Evolutionary conservation across 1,284 basidiomycete genomes (phyloP).

Genomic region (Rhodotorula sp.): DNA sequence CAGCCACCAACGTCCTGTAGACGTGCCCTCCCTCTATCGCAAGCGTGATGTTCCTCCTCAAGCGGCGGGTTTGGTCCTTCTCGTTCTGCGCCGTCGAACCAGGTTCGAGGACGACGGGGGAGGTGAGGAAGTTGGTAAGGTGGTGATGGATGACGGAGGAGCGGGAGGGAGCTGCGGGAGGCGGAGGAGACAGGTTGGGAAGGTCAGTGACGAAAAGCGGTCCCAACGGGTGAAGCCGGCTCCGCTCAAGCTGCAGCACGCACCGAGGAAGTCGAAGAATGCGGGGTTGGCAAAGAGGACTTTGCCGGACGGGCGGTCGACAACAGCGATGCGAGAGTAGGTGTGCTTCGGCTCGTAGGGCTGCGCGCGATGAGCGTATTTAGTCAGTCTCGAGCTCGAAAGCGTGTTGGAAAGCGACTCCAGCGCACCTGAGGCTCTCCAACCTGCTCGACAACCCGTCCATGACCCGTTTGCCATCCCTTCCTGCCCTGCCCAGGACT

Average conservation of each 20-base stretch:
- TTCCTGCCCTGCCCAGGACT: too few species aligned
- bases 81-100: background rate
- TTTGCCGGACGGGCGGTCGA: background rate
- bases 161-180: conserved; percentile 1
- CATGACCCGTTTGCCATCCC: too few species aligned
- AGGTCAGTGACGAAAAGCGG: background rate
- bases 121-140: conserved; percentile 66
- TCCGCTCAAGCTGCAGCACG: background rate
- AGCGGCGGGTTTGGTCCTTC: conserved; percentile 10
- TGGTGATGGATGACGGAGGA: conserved; percentile 62
- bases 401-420: background rate
- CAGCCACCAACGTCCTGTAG: conserved; percentile 6
- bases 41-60: conserved; percentile 9
- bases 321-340: conserved; percentile 16
- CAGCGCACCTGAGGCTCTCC: background rate
- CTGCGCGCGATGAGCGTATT: background rate
- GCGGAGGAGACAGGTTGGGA: background rate
- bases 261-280: conserved; percentile 9
- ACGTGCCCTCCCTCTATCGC: conserved; percentile 11
- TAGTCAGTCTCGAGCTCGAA: background rate
- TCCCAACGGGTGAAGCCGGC: too few species aligned
- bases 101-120: background rate
- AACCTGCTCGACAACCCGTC: background rate
- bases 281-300: conserved; percentile 16
- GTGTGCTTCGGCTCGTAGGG: conserved; percentile 8